These are phyloP conservation scores for Candida glucosophila DNA, from an alignment of 1,139 yeast genomes.

Conservation along the genomic window DNA sequence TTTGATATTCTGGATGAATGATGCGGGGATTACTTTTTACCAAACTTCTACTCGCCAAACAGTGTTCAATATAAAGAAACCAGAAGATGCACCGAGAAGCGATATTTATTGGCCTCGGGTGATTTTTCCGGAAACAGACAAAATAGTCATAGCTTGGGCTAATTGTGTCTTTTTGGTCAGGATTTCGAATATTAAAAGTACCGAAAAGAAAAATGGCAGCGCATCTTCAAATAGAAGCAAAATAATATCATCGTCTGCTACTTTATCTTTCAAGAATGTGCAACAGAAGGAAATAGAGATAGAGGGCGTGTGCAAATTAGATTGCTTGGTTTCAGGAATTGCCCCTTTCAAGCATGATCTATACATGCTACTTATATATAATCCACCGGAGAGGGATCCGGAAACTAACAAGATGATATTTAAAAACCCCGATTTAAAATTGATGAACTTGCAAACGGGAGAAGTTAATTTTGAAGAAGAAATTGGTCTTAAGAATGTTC, in stretches of 20 bases:
- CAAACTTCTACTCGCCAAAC: slow-evolving; percentile 39
- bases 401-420: slow-evolving; percentile 19
- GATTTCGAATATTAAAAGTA: slow-evolving; percentile 23
- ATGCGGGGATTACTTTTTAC: slow-evolving; percentile 60
- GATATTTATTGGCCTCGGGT: slow-evolving; percentile 83
- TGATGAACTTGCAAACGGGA: slow-evolving; percentile 58
- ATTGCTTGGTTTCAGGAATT: slow-evolving; percentile 68
- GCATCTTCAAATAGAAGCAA: slow-evolving; percentile 20
- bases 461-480: slow-evolving; percentile 82
- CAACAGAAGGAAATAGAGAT: slow-evolving; percentile 51
- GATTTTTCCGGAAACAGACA: slow-evolving; percentile 56
- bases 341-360: slow-evolving; percentile 63
- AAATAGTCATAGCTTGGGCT: slow-evolving; percentile 80
- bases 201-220: slow-evolving; percentile 9
- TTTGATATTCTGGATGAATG: slow-evolving; percentile 77
- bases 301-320: slow-evolving; percentile 48
- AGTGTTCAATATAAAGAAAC: slow-evolving; percentile 47
- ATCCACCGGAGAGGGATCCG: slow-evolving; percentile 28
- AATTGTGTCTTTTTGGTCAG: slow-evolving; percentile 67
- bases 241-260: slow-evolving; percentile 59
- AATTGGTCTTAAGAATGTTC: slow-evolving; percentile 52
- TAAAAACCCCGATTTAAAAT: slow-evolving; percentile 58
- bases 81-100: slow-evolving; percentile 57
- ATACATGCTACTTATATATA: slow-evolving; percentile 51
- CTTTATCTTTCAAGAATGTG: slow-evolving; percentile 46